Conservation (phyloP, 208 protist genomes). For the Leishmania turanica region DNA sequence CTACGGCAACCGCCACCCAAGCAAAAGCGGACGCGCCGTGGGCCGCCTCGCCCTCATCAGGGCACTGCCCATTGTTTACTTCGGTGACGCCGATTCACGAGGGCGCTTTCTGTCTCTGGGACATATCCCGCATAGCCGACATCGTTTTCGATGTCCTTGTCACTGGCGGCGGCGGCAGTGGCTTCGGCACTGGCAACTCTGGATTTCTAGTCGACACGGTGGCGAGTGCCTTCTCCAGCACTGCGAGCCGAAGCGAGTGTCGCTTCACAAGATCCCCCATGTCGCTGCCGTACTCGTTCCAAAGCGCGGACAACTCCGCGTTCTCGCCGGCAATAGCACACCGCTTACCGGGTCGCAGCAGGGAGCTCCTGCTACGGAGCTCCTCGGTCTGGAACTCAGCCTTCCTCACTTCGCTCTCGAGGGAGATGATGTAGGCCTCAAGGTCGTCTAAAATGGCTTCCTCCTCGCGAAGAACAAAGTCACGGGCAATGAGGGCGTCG, state of each 20-base stretch:
- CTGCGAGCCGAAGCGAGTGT: slow-evolving; percentile 36
- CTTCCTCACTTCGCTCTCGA: slow-evolving; percentile 36
- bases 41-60: background rate
- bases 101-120: background rate
- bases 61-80: background rate
- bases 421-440: slow-evolving; percentile 27
- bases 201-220: background rate
- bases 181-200: background rate
- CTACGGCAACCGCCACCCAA: too few species aligned
- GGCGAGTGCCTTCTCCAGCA: slow-evolving; percentile 14
- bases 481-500: slow-evolving; percentile 58
- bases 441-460: slow-evolving; percentile 47
- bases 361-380: slow-evolving; percentile 28
- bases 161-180: background rate
- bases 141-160: background rate
- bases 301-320: slow-evolving; percentile 24
- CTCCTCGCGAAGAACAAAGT: slow-evolving; percentile 50
- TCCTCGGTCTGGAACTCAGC: slow-evolving; percentile 23
- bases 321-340: slow-evolving; percentile 13
- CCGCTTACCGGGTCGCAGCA: slow-evolving; percentile 26
- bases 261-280: slow-evolving; percentile 37
- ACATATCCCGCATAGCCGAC: background rate
- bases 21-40: background rate
- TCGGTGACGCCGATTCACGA: background rate
- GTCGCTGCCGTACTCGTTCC: slow-evolving; percentile 21